Conservation (phyloP, 148 eudicot species). For the Dysphania ambrosioides region DNA sequence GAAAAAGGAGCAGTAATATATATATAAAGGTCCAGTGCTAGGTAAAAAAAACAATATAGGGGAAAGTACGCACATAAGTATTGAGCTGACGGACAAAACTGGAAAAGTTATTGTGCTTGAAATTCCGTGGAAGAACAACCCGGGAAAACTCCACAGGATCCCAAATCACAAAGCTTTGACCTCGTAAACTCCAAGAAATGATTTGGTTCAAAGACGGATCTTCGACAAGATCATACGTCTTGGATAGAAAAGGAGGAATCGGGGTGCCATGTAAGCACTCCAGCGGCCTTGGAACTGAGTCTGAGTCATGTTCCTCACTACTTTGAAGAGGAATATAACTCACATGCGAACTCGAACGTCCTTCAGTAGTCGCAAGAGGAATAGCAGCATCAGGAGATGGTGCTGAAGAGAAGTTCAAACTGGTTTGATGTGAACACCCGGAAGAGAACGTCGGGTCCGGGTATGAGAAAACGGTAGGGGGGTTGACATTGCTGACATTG, state of each 20-base stretch:
- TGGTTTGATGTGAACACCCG: no score
- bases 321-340: no score
- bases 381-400: not conserved
- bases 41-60: not conserved
- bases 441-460: conserved; percentile 13
- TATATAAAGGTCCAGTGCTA: no score
- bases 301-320: no score
- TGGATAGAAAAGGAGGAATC: conserved; percentile 76
- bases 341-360: no score
- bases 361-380: no score
- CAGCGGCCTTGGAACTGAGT: conserved; percentile 60
- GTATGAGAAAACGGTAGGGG: not conserved
- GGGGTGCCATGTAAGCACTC: conserved; percentile 44
- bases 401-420: no score
- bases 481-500: not conserved
- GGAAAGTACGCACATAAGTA: conserved; percentile 78
- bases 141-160: conserved; percentile 63
- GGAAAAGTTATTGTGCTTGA: conserved; percentile 95
- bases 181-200: conserved; percentile 64
- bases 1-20: not conserved
- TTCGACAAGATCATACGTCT: conserved; percentile 77
- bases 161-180: conserved; percentile 82
- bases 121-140: conserved; percentile 57
- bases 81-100: conserved; percentile 97
- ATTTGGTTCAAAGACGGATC: conserved; percentile 52